Conservation (phyloP, 2,329 filamentous ascomycete species). For the Penicillium freii region DNA sequence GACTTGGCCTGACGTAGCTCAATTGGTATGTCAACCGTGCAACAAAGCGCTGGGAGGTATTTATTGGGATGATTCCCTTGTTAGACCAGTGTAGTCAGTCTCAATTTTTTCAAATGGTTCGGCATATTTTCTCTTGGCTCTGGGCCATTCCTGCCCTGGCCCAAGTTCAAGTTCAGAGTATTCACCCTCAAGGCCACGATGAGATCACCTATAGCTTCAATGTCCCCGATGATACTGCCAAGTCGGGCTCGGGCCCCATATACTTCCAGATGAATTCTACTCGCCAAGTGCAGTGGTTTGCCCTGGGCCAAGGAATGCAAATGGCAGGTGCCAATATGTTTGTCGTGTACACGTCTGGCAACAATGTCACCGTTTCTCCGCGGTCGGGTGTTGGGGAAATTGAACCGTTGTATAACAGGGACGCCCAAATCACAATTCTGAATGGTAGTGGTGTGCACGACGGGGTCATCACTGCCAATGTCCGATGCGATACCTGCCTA, state of each 20-base stretch:
- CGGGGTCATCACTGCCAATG: conserved; percentile 59
- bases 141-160: conserved; percentile 12
- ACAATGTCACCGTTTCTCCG: conserved; percentile 60
- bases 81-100: neutral
- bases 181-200: conserved; percentile 9
- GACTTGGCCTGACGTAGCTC: conserved; percentile 1
- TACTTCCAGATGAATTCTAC: conserved; percentile 59
- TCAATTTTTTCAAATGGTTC: neutral
- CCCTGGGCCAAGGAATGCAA: conserved; percentile 53
- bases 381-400: conserved; percentile 51
- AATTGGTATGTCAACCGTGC: conserved; percentile 4
- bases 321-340: conserved; percentile 61
- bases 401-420: conserved; percentile 49
- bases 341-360: conserved; percentile 53
- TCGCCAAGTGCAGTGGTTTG: conserved; percentile 54
- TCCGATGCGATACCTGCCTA: conserved; percentile 41
- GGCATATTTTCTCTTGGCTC: neutral
- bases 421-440: conserved; percentile 53
- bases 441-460: conserved; percentile 57
- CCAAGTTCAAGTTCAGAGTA: conserved; percentile 17
- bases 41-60: conserved; percentile 3
- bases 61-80: conserved; percentile 1
- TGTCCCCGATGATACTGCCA: conserved; percentile 53
- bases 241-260: conserved; percentile 53
- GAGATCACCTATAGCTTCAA: conserved; percentile 49